phyloP scores from a whole-genome alignment of 805 yeast genomes.

The Zygoascus bituminiphila region DNA sequence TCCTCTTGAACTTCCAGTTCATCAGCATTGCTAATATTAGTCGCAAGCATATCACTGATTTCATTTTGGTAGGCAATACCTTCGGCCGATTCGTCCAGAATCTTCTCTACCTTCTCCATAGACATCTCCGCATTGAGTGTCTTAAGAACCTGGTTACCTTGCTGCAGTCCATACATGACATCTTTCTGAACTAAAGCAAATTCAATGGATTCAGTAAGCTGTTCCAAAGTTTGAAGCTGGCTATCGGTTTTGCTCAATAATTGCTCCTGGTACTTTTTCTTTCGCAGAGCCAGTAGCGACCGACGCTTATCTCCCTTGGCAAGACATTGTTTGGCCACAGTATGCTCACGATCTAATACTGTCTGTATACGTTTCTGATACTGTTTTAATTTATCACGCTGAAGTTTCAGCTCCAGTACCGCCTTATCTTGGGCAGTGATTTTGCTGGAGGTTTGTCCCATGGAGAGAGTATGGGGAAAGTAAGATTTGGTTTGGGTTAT shows the following conservation, averaged over 20 bases:
- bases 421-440: constrained; percentile 83
- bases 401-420: constrained; percentile 75
- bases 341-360: constrained; percentile 54
- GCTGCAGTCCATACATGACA: constrained; percentile 67
- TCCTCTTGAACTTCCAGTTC: constrained; percentile 30
- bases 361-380: constrained; percentile 53
- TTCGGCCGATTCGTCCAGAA: constrained; percentile 79
- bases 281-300: constrained; percentile 63
- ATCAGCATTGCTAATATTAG: constrained; percentile 30
- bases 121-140: constrained; percentile 72
- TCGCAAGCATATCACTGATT: constrained; percentile 30
- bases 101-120: constrained; percentile 66
- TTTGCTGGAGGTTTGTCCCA: constrained; percentile 35
- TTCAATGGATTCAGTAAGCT: constrained; percentile 54
- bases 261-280: constrained; percentile 74
- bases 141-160: constrained; percentile 71
- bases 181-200: constrained; percentile 84
- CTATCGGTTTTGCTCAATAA: constrained; percentile 61
- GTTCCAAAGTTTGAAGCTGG: constrained; percentile 74
- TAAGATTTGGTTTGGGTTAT: no score
- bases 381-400: constrained; percentile 74
- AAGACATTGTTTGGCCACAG: constrained; percentile 50
- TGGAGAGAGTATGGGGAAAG: constrained; percentile 12
- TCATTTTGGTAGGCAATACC: constrained; percentile 68
- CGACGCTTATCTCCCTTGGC: constrained; percentile 44